Evolutionary conservation across 1,139 yeast genomes (phyloP).

Genomic region (Debaryomycetaceae sp.): DNA sequence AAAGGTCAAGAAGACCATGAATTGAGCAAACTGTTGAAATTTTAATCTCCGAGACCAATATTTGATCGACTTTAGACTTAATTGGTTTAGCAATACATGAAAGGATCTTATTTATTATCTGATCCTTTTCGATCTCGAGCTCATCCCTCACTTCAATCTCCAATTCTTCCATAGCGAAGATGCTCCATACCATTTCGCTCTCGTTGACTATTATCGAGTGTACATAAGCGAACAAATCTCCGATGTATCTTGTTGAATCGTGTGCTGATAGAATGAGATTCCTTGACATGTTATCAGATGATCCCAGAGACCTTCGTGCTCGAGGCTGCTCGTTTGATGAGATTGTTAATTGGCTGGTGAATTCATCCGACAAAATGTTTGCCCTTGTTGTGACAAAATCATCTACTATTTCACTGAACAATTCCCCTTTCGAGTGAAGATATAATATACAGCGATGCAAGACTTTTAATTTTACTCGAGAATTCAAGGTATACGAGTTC

Average conservation of each 20-base stretch:
- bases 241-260: constrained; percentile 79
- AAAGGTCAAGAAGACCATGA: constrained; percentile 61
- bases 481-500: constrained; percentile 32
- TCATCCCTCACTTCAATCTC: constrained; percentile 16
- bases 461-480: constrained; percentile 22
- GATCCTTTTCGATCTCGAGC: constrained; percentile 24
- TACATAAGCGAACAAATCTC: constrained; percentile 85
- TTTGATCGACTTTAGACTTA: constrained; percentile 57
- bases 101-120: constrained; percentile 30
- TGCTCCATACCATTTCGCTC: constrained; percentile 61
- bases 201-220: constrained; percentile 91
- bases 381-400: constrained; percentile 55
- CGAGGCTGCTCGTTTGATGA: constrained; percentile 1
- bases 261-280: constrained; percentile 68
- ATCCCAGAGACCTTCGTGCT: constrained; percentile 9
- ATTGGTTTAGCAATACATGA: constrained; percentile 40
- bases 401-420: constrained; percentile 49
- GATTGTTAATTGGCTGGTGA: constrained; percentile 45
- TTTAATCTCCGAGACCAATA: constrained; percentile 62
- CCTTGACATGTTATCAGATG: constrained; percentile 18
- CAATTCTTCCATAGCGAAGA: constrained; percentile 24
- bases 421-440: constrained; percentile 37
- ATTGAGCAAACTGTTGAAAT: constrained; percentile 55
- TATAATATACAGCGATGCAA: constrained; percentile 34
- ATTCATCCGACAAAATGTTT: constrained; percentile 54